A percentile compares a stretch with the other conserved stretches of the same genome.
Evolutionary conservation across 2,329 filamentous ascomycete species (phyloP).

Genomic region (Colletotrichum somersetense): DNA sequence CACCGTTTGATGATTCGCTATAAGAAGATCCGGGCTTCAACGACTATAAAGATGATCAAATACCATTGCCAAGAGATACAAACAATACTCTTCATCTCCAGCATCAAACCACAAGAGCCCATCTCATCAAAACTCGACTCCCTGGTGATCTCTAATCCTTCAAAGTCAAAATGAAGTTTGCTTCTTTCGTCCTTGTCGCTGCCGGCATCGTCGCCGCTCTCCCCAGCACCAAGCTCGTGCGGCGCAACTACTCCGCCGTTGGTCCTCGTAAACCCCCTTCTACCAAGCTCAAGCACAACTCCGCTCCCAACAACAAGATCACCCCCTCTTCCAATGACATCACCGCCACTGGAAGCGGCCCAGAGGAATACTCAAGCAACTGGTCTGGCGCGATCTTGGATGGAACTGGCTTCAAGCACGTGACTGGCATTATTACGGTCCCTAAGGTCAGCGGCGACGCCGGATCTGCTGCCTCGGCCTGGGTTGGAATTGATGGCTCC

Average conservation of each 20-base stretch:
- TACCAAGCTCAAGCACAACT: constrained; percentile 28
- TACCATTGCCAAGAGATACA: too few relatives aligned
- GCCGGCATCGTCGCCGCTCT: constrained; percentile 41
- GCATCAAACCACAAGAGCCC: too few relatives aligned
- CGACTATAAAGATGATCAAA: too few relatives aligned
- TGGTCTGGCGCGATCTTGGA: constrained; percentile 50
- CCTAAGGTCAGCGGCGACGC: constrained; percentile 44
- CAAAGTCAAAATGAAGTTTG: constrained; percentile 38
- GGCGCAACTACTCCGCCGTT: constrained; percentile 31
- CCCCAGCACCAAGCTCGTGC: constrained; percentile 30
- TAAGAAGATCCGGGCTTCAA: too few relatives aligned
- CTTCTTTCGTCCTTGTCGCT: constrained; percentile 37
- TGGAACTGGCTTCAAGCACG: constrained; percentile 46
- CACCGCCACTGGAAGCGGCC: constrained; percentile 26
- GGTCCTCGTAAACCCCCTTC: constrained; percentile 5
- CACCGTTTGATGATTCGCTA: too few relatives aligned
- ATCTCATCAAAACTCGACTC: too few relatives aligned
- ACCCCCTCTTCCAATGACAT: constrained; percentile 21
- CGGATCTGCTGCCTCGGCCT: constrained; percentile 52
- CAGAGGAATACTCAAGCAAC: constrained; percentile 47
- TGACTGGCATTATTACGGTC: constrained; percentile 49
- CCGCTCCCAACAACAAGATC: constrained; percentile 42
- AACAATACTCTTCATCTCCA: too few relatives aligned
- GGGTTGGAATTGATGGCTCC: constrained; percentile 64
- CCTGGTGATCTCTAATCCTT: too few relatives aligned